Base-by-base conservation (phyloP, 495 filamentous ascomycete species). In the Aspergillus olivimuriae region DNA sequence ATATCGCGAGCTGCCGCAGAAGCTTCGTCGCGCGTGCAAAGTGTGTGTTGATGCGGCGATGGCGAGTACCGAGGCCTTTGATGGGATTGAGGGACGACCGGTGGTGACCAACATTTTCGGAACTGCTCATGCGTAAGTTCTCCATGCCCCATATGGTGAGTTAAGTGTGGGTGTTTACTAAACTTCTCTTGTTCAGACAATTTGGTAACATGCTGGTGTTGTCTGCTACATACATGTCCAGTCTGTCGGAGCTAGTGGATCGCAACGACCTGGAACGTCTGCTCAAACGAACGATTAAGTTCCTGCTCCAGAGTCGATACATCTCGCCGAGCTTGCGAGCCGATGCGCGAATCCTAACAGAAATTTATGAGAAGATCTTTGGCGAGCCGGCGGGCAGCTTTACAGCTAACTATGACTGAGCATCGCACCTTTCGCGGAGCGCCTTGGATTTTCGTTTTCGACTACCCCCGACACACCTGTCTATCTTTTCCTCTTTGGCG, bases 71-170 rank as follows among this genome's bases (percentile, higher is more conserved):
- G 73, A 75, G 44, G 87, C 89, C 1, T 94, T 97, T 54, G 86
- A 95, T 65, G 80, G 81, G 0, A 70, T 73, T 26, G 55, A 66
- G 18, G 73, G 78, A 40, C 78, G 91, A 4, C 81, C 84, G 19
- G 81, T 95, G 23, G 80, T 95, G 33, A 97, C 91, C 7, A 96
- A 95, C 56, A 86, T 95, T 18, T 94, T 94, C 61, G 90, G 91
- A 17, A 97, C 91, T 10, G 84, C 89, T 49, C 91, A 95, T 74
- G 91, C 91, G 89, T 96, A 89, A 80, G 89, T 78, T 38, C 17
- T 28, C 11, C 34, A 24, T 15, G n/a, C n/a, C n/a, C n/a, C n/a
- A n/a, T n/a, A n/a, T n/a, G n/a, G n/a, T n/a, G n/a, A n/a, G n/a
- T n/a, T n/a, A n/a, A n/a, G n/a, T 10, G 4, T 14, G 10, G 16